Evolutionary conservation across 306 rosid genomes (phyloP).

Genomic region (Pyrus bretschneideri): DNA sequence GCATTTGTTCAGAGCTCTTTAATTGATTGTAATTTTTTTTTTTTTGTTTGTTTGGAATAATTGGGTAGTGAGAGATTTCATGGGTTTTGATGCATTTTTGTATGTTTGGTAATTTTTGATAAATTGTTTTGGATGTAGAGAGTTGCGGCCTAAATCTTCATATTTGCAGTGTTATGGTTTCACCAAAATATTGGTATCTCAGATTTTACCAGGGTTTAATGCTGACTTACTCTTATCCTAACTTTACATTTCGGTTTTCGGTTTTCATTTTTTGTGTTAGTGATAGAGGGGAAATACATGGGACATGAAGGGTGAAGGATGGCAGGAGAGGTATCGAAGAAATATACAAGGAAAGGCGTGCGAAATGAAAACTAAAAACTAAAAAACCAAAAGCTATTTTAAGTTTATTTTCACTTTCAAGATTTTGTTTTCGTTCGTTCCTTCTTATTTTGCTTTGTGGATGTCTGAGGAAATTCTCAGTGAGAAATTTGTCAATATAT

Average conservation of each 20-base stretch:
- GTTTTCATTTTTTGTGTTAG: too few relatives aligned
- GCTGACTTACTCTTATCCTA: neutral
- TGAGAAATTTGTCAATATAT: neutral
- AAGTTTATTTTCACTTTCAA: too few relatives aligned
- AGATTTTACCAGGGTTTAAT: neutral
- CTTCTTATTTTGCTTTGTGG: neutral
- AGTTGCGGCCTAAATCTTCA: neutral
- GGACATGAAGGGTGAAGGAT: too few relatives aligned
- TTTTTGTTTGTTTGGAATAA: neutral
- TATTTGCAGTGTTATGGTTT: neutral
- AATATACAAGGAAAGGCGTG: too few relatives aligned
- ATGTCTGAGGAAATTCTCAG: neutral
- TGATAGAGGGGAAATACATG: too few relatives aligned
- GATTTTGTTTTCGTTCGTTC: too few relatives aligned
- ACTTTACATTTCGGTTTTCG: too few relatives aligned
- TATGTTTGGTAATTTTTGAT: neutral
- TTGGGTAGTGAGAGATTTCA: neutral
- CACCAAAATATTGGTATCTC: neutral
- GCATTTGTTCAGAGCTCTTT: neutral
- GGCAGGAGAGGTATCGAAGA: too few relatives aligned
- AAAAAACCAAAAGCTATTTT: too few relatives aligned
- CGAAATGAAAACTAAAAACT: too few relatives aligned
- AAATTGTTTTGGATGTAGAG: too few relatives aligned
- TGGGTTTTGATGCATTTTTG: neutral
- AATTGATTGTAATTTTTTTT: neutral